Percentiles rank a stretch among this genome's conserved stretches.
Conservation (phyloP, 2,329 filamentous ascomycete genomes). For the Fusarium sp. region DNA sequence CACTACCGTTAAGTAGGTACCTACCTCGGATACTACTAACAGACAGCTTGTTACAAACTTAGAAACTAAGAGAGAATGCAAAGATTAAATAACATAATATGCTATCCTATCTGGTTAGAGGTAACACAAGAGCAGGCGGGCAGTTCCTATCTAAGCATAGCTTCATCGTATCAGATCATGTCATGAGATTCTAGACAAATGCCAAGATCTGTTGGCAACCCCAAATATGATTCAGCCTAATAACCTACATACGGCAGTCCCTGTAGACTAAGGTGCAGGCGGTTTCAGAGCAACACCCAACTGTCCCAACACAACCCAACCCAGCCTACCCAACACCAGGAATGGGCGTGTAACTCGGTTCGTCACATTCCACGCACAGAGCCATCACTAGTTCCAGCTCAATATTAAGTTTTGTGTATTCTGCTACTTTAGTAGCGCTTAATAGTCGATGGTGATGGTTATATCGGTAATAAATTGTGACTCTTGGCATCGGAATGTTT, state of each 20-base stretch:
- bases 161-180: slow-evolving; percentile 5
- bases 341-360: background rate
- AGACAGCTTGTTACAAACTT: background rate
- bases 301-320: background rate
- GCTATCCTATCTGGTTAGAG: background rate
- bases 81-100: background rate
- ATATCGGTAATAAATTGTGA: slow-evolving; percentile 16
- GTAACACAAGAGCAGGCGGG: background rate
- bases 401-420: background rate
- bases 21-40: background rate
- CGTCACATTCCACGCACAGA: slow-evolving; percentile 24
- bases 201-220: slow-evolving; percentile 1
- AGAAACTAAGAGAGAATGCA: background rate
- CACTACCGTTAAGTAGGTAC: background rate
- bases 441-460: background rate
- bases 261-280: background rate
- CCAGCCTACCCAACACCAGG: background rate
- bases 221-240: slow-evolving; percentile 1
- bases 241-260: background rate
- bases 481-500: slow-evolving; percentile 24
- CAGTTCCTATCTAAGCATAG: slow-evolving; percentile 3
- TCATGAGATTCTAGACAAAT: background rate
- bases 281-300: background rate
- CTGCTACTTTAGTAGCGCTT: background rate
- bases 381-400: background rate